Evolutionary conservation across 2,329 filamentous ascomycete genomes (phyloP).

Genomic region (Monosporascus sp.): DNA sequence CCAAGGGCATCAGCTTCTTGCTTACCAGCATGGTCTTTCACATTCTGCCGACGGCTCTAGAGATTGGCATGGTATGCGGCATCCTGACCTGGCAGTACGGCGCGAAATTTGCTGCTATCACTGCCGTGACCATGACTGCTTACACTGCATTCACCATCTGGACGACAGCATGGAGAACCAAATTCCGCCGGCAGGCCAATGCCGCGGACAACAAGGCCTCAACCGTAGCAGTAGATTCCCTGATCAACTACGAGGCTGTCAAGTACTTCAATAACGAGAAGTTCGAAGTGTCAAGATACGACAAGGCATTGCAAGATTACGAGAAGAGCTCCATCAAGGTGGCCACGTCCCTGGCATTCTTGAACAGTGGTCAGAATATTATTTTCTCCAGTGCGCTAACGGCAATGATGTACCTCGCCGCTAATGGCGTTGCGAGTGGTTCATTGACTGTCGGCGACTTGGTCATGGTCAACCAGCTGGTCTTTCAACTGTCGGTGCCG

Average conservation of each 20-base stretch:
- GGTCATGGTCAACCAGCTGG: conserved; percentile 98
- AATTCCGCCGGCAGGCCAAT: conserved; percentile 91
- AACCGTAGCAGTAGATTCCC: conserved; percentile 89
- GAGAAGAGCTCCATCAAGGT: conserved; percentile 96
- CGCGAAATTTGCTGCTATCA: conserved; percentile 84
- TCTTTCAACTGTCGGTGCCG: conserved; percentile 95
- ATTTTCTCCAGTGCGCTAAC: conserved; percentile 94
- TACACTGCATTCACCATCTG: conserved; percentile 97
- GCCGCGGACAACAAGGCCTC: conserved; percentile 93
- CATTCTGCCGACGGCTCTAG: conserved; percentile 84
- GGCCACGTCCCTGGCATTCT: conserved; percentile 82
- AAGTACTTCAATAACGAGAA: conserved; percentile 99
- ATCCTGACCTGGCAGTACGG: conserved; percentile 97
- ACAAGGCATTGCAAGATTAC: conserved; percentile 78
- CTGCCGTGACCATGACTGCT: conserved; percentile 81
- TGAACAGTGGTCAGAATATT: conserved; percentile 94
- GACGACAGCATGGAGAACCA: conserved; percentile 95
- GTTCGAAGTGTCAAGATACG: conserved; percentile 87
- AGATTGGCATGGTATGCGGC: conserved; percentile 92
- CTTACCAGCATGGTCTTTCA: conserved; percentile 99
- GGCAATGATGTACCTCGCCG: conserved; percentile 96
- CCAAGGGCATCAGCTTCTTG: conserved; percentile 96
- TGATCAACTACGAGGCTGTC: conserved; percentile 98
- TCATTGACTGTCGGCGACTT: conserved; percentile 86
- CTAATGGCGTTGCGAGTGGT: conserved; percentile 78